These are phyloP conservation scores for Salix brachista DNA, from an alignment of 345 rosid genomes.

Conservation along the genomic window DNA sequence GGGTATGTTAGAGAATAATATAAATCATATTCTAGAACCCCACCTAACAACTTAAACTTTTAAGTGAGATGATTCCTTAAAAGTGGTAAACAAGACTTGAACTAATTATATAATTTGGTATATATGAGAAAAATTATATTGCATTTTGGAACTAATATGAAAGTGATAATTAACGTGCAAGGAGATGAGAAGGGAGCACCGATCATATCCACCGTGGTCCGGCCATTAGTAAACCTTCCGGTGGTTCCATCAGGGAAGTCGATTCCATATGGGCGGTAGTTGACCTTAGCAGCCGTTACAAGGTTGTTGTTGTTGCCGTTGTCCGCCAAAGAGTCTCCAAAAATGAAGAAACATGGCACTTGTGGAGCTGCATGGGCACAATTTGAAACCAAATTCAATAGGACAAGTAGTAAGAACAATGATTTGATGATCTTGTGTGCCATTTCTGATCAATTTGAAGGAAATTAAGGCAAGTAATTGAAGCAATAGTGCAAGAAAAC, in stretches of 20 bases:
- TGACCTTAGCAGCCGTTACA: neutral
- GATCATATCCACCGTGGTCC: neutral
- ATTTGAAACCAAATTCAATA: neutral
- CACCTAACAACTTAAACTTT: too few species aligned
- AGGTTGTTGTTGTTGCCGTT: neutral
- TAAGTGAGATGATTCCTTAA: too few species aligned
- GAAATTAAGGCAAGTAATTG: neutral
- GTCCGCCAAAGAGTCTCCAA: neutral
- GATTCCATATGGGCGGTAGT: neutral
- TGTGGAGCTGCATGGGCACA: neutral
- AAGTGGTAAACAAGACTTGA: too few species aligned
- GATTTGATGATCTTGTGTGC: neutral
- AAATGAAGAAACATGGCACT: neutral
- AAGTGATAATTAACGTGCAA: neutral
- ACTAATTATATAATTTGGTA: too few species aligned
- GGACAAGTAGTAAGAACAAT: neutral
- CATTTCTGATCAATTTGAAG: neutral
- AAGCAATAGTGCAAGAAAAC: neutral
- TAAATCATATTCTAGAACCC: too few species aligned
- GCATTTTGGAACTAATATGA: neutral
- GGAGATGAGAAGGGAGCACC: neutral
- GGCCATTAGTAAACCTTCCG: neutral
- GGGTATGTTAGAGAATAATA: too few species aligned
- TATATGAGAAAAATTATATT: too few species aligned
- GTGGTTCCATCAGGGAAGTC: neutral